Base-by-base conservation (phyloP, 2,329 filamentous ascomycete genomes). In the Beauveria australis region DNA sequence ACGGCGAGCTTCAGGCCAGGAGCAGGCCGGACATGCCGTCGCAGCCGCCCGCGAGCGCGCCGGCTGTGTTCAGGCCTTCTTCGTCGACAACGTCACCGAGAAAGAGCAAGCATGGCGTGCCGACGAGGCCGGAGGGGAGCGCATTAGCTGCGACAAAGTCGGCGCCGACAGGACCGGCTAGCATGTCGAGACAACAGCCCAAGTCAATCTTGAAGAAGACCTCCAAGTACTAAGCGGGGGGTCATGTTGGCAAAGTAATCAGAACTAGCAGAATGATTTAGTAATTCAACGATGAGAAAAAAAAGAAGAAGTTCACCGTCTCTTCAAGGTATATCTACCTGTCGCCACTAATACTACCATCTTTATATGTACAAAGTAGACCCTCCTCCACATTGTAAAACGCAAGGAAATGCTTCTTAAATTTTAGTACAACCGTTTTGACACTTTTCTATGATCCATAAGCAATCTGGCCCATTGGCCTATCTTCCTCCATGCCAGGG, bases 401-500 rank as follows among this genome's bases (percentile, higher is more conserved):
- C 60, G 40, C 53, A 70, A 71, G 68, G 65, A 65, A 67, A 71
- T 66, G 67, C 64, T 70, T 66, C 63, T 70, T 72, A 67, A 71
- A 69, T 74, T 72, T 71, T 70, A 67, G 69, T 75, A 70, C 70
- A 72, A 62, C 66, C 64, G 52, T 62, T 47, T 63, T 60, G 10
- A 44, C 62, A 61, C 56, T 60, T 61, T 24, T 66, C 75, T 75
- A 86, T 69, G 72, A 77, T 60, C 83, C 83, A 66, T 86, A 86
- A 63, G 81, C 82, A 60, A 85, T 72, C 72, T 85, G 83, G 55
- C 83, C 83, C 78, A 82, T 79, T 4, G 83, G 83, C 74, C 77
- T 82, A 67, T 85, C 82, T 68, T 85, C 81, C 69, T 82, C 80
- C 73, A 84, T 81, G 59, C 89, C 89, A 24, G 87, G 80, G 59